Evolutionary conservation across 257 asterid species (phyloP).

Genomic region (Orobanche coerulescens): DNA sequence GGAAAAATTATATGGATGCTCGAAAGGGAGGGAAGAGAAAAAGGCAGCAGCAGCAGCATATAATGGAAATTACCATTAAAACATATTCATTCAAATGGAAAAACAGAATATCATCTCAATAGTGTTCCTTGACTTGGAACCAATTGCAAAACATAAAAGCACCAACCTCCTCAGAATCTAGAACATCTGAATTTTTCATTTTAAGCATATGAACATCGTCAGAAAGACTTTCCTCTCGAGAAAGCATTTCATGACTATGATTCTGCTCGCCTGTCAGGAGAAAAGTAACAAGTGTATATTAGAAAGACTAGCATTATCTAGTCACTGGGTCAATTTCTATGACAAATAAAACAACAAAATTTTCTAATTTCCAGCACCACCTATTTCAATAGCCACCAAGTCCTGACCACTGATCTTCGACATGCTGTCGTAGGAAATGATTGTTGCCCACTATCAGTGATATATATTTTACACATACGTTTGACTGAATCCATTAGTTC

Average conservation of each 20-base stretch:
- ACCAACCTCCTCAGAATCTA: constrained; percentile 56
- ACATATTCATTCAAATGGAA: not conserved
- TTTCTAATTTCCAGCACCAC: not conserved
- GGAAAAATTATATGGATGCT: constrained; percentile 1
- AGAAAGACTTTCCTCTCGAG: constrained; percentile 41
- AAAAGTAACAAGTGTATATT: constrained; percentile 17
- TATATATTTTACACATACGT: not conserved
- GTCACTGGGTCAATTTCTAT: not conserved
- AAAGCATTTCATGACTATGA: constrained; percentile 27
- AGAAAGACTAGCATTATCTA: not conserved
- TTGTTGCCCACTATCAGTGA: constrained; percentile 1
- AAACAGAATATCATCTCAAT: not conserved
- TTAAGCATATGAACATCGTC: constrained; percentile 35
- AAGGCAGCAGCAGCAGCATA: not conserved
- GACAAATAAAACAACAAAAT: not conserved
- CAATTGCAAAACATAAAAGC: constrained; percentile 16
- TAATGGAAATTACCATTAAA: not conserved
- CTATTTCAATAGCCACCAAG: not conserved
- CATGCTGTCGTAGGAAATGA: not conserved
- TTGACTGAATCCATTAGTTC: not conserved
- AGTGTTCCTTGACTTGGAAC: constrained; percentile 19
- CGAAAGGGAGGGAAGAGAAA: not conserved
- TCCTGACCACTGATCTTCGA: not conserved
- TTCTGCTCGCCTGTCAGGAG: constrained; percentile 37
- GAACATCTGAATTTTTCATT: constrained; percentile 29